A percentile compares a stretch with the other conserved stretches of the same genome.
Conservation (phyloP, 192 early-diverging fungal species). For the Funneliformis geosporum region DNA sequence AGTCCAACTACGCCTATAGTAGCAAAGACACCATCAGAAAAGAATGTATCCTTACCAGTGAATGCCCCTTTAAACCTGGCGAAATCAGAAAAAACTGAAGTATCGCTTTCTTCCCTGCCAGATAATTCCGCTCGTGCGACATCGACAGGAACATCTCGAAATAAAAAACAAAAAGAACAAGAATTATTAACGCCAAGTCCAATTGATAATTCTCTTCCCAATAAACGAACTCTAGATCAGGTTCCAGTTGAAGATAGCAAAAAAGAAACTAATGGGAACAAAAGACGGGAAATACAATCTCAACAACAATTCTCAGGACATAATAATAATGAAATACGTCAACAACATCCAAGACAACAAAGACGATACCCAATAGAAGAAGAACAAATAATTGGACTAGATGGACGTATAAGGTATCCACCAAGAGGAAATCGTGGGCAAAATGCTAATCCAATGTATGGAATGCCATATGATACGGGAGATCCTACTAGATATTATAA, state of each 20-base stretch:
- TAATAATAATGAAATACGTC: slow-evolving; percentile 24
- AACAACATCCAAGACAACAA: slow-evolving; percentile 18
- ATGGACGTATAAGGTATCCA: slow-evolving; percentile 23
- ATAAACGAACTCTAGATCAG: slow-evolving; percentile 16
- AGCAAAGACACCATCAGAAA: not conserved
- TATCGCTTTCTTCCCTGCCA: not conserved
- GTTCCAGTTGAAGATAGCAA: not conserved
- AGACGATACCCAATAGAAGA: slow-evolving; percentile 23
- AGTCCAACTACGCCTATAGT: not conserved
- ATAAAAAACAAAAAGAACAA: not conserved
- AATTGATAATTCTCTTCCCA: not conserved
- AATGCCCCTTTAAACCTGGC: not conserved
- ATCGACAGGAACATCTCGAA: not conserved
- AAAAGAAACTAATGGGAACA: slow-evolving; percentile 10
- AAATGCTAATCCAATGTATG: slow-evolving; percentile 27
- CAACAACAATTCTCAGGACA: slow-evolving; percentile 15
- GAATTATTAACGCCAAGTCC: not conserved
- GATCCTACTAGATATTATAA: slow-evolving; percentile 33
- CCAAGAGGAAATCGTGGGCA: slow-evolving; percentile 18
- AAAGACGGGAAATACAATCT: slow-evolving; percentile 16
- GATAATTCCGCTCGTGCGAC: not conserved
- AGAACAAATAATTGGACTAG: slow-evolving; percentile 26
- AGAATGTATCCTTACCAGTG: not conserved
- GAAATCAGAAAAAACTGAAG: slow-evolving; percentile 7
- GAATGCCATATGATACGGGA: slow-evolving; percentile 29